A percentile compares a stretch with the other conserved stretches of the same genome.
Conservation (phyloP, 2,329 filamentous ascomycete genomes). For the Sordariomycetes sp. region DNA sequence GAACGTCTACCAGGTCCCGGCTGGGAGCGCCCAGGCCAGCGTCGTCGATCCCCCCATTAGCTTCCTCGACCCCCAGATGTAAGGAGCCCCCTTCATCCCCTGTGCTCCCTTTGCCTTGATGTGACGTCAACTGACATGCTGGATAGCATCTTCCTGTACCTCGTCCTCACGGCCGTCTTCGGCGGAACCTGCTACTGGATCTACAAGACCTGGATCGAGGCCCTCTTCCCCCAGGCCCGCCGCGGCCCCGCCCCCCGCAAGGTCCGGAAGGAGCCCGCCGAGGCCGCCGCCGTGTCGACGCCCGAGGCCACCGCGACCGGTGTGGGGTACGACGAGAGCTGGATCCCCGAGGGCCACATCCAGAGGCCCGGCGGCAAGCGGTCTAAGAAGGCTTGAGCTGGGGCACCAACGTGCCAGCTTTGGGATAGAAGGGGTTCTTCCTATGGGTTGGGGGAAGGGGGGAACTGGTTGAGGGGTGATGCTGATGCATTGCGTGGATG, state of each 20-base stretch:
- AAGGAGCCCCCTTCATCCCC: conserved; percentile 21
- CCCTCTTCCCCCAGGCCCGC: conserved; percentile 87
- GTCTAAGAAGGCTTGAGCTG: conserved; percentile 27
- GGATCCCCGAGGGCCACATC: conserved; percentile 85
- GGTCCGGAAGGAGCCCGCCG: conserved; percentile 52
- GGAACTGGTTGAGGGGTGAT: neutral
- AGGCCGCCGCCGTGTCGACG: conserved; percentile 43
- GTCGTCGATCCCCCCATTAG: conserved; percentile 85
- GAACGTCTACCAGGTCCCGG: conserved; percentile 60
- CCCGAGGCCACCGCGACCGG: conserved; percentile 57
- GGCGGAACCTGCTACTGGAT: conserved; percentile 82
- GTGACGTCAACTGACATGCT: conserved; percentile 18
- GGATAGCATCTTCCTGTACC: conserved; percentile 85
- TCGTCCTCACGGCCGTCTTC: conserved; percentile 72
- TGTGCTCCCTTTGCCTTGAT: neutral
- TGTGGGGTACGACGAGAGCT: conserved; percentile 78
- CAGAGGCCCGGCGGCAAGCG: conserved; percentile 66
- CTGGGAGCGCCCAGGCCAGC: conserved; percentile 70
- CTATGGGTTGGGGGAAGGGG: neutral
- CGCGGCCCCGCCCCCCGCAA: conserved; percentile 42
- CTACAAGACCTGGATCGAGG: conserved; percentile 95
- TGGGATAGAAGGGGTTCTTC: neutral
- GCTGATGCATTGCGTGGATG: neutral
- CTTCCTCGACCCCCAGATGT: conserved; percentile 95
- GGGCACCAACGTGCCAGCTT: neutral